Conservation (phyloP, 2,329 filamentous ascomycete genomes). For the Coniochaeta prunicola region DNA sequence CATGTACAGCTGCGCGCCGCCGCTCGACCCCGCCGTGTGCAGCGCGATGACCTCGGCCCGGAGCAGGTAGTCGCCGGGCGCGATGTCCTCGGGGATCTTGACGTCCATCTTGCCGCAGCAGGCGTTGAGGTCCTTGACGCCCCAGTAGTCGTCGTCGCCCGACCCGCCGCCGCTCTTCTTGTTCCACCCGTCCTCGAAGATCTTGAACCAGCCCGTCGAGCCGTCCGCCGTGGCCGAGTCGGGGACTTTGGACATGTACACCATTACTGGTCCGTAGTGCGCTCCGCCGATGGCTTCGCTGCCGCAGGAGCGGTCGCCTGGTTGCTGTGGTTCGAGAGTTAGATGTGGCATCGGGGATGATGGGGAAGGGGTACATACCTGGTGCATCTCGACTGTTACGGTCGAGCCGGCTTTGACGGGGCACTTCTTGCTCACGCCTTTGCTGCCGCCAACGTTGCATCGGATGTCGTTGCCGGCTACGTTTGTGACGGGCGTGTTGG, state of each 20-base stretch:
- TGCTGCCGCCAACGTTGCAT: slow-evolving; percentile 30
- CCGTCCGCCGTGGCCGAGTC: slow-evolving; percentile 38
- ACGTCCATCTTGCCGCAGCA: slow-evolving; percentile 33
- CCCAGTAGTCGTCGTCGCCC: slow-evolving; percentile 39
- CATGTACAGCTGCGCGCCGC: slow-evolving; percentile 30
- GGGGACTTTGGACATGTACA: slow-evolving; percentile 42
- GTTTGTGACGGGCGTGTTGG: slow-evolving; percentile 39
- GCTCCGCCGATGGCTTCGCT: slow-evolving; percentile 45
- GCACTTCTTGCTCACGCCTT: slow-evolving; percentile 28
- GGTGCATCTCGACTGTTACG: slow-evolving; percentile 48
- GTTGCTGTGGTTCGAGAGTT: slow-evolving; percentile 2
- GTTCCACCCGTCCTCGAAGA: slow-evolving; percentile 37
- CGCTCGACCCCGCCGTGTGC: slow-evolving; percentile 29
- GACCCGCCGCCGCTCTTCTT: slow-evolving; percentile 22
- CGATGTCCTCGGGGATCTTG: slow-evolving; percentile 22
- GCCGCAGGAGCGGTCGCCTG: slow-evolving; percentile 32
- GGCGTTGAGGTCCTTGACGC: slow-evolving; percentile 31
- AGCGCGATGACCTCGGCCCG: slow-evolving; percentile 42
- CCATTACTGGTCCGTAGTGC: slow-evolving; percentile 46
- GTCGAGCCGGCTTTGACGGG: slow-evolving; percentile 33
- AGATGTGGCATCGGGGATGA: not conserved
- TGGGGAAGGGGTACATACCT: slow-evolving; percentile 9
- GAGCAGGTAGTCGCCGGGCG: slow-evolving; percentile 34
- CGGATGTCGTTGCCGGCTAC: slow-evolving; percentile 30
- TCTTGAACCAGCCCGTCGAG: slow-evolving; percentile 42